Evolutionary conservation across 108 stramenopile genomes (phyloP), one percentile per base, ranked within the genome.

Genomic region (Epipyxis sp.): DNA sequence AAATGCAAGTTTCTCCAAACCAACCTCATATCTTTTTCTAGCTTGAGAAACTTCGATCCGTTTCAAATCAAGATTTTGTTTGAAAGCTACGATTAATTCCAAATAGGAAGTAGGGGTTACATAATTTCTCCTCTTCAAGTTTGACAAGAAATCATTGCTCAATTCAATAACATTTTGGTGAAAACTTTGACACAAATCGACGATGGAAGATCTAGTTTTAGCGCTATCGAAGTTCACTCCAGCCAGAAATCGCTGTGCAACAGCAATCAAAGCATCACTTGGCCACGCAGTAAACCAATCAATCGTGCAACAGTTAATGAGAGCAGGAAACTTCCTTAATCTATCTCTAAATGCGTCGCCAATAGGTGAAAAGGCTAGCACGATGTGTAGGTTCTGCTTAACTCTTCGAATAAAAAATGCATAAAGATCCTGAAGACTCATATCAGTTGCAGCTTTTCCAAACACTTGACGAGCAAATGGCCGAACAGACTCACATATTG

Each of bases 261-360:
- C 90, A 10, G 90, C 90, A 10, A 82, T 61, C 29, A 90, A 82
- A 0, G 90, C 87, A 25, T 90, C 90, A 1, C 58, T 72, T 6
- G 90, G 90, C 90, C 90, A 90, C 2, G 87, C 74, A 41, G 86
- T 88, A 76, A 89, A 90, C 89, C 89, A 88, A 76, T 88, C 89
- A 54, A 90, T 89, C 0, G 85, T 87, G 42, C 90, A 90, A 86
- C 90, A 90, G 69, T 89, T 90, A 78, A 90, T 85, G 10, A 89
- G 80, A 0, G 84, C 83, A 1, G 90, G 90, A 79, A 88, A 90
- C 69, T 85, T 84, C 39, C 88, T 84, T 41, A 90, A 65, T 0
- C 90, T 76, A 45, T 90, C 88, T 43, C 90, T 42, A 65, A 90
- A 90, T 6, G 88, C 90, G n/a, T 80, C 86, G n/a, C 90, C 90